Evolutionary conservation across 1,284 basidiomycete species (phyloP), one percentile per base, ranked within the genome.

Genomic region (Fistulinella cinereoalba): DNA sequence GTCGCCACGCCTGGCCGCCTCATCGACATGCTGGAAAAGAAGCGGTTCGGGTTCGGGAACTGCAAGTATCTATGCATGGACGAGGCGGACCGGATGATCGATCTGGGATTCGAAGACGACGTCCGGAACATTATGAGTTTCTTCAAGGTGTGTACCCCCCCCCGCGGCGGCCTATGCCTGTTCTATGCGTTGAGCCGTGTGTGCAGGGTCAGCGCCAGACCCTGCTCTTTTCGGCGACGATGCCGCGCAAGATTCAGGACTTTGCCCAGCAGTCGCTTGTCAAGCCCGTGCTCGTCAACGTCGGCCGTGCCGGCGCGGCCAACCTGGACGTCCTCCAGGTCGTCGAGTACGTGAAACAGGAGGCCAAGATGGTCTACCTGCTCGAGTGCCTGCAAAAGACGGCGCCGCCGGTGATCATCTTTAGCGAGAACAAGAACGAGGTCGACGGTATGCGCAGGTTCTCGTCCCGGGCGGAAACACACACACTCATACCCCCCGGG

Each of bases 41-140:
- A 84, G 64, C 80, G 85, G 54, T 89, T 99, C 60, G 92, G 86
- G 2, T 87, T 98, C 56, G 88, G 92, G 50, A 88, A 87, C 56
- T 95, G 92, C 81, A 92, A 90, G 70, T 98, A 87, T 66, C 73
- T 99, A 5, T 98, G 95, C 64, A 92, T 99, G 83, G 97, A 99
- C 70, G 97, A 99, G 71, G 97, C 97, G 1, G 97, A 99, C 70
- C 77, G 97, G 43, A 99, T 99, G 97, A 96, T 99, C 54, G 97
- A 99, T 62, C 79, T 98, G 67, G 97, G 96, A 0, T 99, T 99
- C 60, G 97, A 99, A 68, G 97, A 99, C 47, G 96, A 99, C 60
- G 94, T 99, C 23, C 79, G 96, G 48, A 96, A 94, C 62, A 97
- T 99, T 60, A 97, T 99, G 92, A 93, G 88, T 56, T 97, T 92